Evolutionary conservation across 805 yeast genomes (phyloP).

Genomic region (Ogataea minuta): DNA sequence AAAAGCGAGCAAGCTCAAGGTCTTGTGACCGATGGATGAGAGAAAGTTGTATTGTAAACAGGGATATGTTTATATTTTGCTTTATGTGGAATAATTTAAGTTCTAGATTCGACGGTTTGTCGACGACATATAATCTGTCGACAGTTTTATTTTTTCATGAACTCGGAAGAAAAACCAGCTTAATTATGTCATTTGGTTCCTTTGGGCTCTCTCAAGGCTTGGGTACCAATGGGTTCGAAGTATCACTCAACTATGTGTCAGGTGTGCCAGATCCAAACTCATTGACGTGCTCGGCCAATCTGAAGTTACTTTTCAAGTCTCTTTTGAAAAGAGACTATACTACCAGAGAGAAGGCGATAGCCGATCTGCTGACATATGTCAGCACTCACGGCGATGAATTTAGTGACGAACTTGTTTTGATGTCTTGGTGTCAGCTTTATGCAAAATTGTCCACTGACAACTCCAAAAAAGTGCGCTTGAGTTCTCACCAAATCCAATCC

Average conservation of each 20-base stretch:
- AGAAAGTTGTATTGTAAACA: conserved; percentile 6
- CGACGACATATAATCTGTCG: conserved; percentile 3
- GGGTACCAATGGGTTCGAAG: conserved; percentile 44
- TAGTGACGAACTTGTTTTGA: conserved; percentile 54
- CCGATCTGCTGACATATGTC: conserved; percentile 45
- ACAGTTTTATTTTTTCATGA: not conserved
- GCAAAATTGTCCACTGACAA: conserved; percentile 75
- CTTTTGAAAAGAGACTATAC: conserved; percentile 74
- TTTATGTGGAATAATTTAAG: conserved; percentile 6
- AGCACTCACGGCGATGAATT: conserved; percentile 26
- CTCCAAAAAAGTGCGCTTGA: conserved; percentile 59
- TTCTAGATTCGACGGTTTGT: conserved; percentile 2
- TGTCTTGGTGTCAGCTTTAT: conserved; percentile 76
- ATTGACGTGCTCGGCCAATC: conserved; percentile 42
- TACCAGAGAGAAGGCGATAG: conserved; percentile 80
- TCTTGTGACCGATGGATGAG: conserved; percentile 8
- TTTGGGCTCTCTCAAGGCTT: conserved; percentile 24
- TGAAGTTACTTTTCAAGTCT: conserved; percentile 69
- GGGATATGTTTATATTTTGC: conserved; percentile 10
- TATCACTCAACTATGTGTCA: conserved; percentile 70
- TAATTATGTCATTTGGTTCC: conserved; percentile 20
- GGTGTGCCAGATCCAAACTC: conserved; percentile 72
- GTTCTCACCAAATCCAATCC: conserved; percentile 66
- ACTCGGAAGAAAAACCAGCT: not conserved
- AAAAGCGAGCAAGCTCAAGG: not conserved